phyloP scores from a whole-genome alignment of 192 early-diverging fungal species.

The Gigaspora rosea region DNA sequence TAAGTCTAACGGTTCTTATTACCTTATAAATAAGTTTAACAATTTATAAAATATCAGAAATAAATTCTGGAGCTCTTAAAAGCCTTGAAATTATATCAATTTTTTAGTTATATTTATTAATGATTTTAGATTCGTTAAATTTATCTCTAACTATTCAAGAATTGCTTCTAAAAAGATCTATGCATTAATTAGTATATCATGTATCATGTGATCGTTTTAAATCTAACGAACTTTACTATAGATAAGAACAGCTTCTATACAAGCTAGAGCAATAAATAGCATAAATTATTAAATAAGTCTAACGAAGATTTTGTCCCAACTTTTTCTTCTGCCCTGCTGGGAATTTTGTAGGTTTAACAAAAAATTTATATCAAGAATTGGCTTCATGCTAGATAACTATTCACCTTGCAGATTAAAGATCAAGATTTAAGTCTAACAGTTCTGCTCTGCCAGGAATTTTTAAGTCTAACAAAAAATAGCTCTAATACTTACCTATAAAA shows the following conservation, averaged over 20 bases:
- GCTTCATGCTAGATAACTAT: neutral
- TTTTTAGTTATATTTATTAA: too few relatives aligned
- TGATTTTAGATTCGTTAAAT: too few relatives aligned
- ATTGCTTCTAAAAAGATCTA: neutral
- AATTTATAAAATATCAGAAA: too few relatives aligned
- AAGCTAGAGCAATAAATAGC: neutral
- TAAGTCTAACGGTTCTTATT: too few relatives aligned
- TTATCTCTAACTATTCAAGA: neutral
- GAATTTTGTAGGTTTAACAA: neutral
- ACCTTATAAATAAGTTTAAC: too few relatives aligned
- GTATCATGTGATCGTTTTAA: neutral
- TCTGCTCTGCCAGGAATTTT: too few relatives aligned
- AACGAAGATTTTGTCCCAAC: neutral
- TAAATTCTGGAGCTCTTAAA: too few relatives aligned
- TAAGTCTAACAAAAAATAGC: too few relatives aligned
- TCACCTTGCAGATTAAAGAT: neutral
- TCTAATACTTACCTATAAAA: too few relatives aligned
- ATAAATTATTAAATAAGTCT: neutral
- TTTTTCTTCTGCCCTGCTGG: neutral
- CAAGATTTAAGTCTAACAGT: neutral
- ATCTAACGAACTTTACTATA: neutral
- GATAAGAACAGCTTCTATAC: neutral
- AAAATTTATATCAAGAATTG: conserved; percentile 1
- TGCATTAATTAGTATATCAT: neutral
- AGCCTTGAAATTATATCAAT: too few relatives aligned